Evolutionary conservation across 164 flowering plant species (phyloP), one percentile per base, ranked within the genome.

Genomic region (Piper betle): DNA sequence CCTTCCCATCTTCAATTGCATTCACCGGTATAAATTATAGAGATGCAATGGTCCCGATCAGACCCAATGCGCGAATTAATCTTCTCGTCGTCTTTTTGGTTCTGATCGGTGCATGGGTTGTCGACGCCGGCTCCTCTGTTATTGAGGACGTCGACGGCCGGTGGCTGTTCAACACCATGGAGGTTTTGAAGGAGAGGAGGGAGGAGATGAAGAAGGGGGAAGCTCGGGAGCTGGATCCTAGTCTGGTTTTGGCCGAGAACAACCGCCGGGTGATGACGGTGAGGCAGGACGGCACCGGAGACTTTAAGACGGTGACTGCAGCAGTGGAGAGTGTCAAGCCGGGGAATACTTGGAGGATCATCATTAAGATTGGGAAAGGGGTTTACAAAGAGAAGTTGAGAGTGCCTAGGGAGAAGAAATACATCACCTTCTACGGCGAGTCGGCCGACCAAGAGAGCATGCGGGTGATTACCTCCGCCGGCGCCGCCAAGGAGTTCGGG

Each of bases 261-360:
- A 19, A 40, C 1, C 55, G 37, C 0, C 62, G 10, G 57, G 57
- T 79, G 20, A 65, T 79, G 25, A 71, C 16, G 50, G 79, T 79
- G 8, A 55, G 63, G 39, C 58, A 71, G 43, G 76, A 71, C 54
- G 76, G 79, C 5, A 41, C 48, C 4, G 75, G 78, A 9, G 70
- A 80, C 25, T 80, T 71, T 66, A n/a, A 11, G 58, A 76, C 80
- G 48, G 42, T 80, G 5, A 63, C 71, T 0, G 84, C 61, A 7
- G 84, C 81, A 11, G 25, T 80, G 8, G 52, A 66, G 1, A 78
- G 78, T 63, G 54, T 80, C 20, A 78, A 80, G 0, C 13, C 52
- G 5, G 68, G 71, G 8, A 78, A 74, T 58, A 43, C 41, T 2
- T 20, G 19, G 50, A 58, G 81, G 2, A 58, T 56, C n/a, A 57